Base-by-base conservation (phyloP, 2,329 filamentous ascomycete genomes). In the Samsoniella hepiali region DNA sequence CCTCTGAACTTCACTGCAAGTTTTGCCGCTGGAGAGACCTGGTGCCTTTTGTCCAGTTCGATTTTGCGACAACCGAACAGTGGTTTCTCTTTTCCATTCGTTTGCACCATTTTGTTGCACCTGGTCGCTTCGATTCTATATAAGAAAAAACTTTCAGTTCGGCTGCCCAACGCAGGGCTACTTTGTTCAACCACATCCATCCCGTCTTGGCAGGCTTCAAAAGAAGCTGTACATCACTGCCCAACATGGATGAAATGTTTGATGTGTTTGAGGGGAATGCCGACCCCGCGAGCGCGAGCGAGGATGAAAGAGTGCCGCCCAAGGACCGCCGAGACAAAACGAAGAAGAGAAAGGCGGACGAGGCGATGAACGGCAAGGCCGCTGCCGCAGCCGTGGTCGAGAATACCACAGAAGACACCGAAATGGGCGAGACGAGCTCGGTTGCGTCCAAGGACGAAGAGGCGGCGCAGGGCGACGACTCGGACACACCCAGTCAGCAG, bases 311-410 rank as follows among this genome's bases (percentile, higher is more conserved):
- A 66, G 69, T 67, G 10, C 68, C 79, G 27, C 84, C 82, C 66
- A 82, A 80, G 68, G 78, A 73, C 70, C 84, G 85, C 58, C 69
- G 69, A 42, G 85, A 88, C 67, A 86, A 84, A 75, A 90, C 81
- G 78, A 95, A 93, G 79, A 97, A 97, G 83, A 86, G 93, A 76
- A 91, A 92, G 75, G 88, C 89, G 45, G 93, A 93, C 74, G 91
- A 92, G 66, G 85, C 86, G 65, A 86, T 92, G 68, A 94, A 93
- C 72, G 78, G 78, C 69, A 74, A 76, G 72, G 72, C 69, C 6
- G 53, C 64, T 10, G 59, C 69, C 31, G 68, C 70, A 31, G 54
- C 17, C n/a, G 44, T 38, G n/a, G 38, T 38, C 17, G 51, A 50
- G 27, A 56, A 58, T n/a, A 22, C 54, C 31, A 53, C 58, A 22